phyloP scores from a whole-genome alignment of 176 grass and related monocot genomes.

The Raddia distichophylla region DNA sequence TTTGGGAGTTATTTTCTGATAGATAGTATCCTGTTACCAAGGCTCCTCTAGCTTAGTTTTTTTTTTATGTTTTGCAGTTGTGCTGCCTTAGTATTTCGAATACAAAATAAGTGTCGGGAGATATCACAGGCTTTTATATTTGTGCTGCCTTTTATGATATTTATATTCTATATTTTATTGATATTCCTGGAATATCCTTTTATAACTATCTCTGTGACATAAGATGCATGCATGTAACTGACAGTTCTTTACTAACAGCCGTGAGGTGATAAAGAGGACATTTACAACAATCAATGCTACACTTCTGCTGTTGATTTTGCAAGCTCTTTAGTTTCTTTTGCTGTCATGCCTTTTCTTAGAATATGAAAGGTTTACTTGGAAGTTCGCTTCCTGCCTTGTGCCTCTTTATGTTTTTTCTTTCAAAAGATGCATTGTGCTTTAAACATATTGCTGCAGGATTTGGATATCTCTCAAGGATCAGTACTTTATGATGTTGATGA shows the following conservation, averaged over 20 bases:
- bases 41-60: background rate
- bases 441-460: constrained; percentile 57
- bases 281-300: constrained; percentile 28
- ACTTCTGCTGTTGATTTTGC: background rate
- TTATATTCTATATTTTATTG: background rate
- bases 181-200: background rate
- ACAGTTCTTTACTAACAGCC: constrained; percentile 25
- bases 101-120: background rate
- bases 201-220: background rate
- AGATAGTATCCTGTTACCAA: background rate
- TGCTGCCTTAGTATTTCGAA: background rate
- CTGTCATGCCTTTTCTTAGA: background rate
- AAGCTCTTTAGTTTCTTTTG: constrained; percentile 18
- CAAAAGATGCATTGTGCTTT: constrained; percentile 40
- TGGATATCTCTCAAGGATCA: constrained; percentile 90
- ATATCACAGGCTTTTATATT: background rate
- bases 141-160: background rate
- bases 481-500: constrained; percentile 90
- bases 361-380: constrained; percentile 7
- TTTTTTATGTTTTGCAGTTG: background rate
- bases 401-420: background rate
- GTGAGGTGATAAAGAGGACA: constrained; percentile 18
- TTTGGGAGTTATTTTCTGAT: background rate
- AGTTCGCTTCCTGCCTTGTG: background rate
- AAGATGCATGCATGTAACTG: constrained; percentile 21